phyloP scores from a whole-genome alignment of 176 grass and related monocot species.

The Hsuehochloa calcarea region DNA sequence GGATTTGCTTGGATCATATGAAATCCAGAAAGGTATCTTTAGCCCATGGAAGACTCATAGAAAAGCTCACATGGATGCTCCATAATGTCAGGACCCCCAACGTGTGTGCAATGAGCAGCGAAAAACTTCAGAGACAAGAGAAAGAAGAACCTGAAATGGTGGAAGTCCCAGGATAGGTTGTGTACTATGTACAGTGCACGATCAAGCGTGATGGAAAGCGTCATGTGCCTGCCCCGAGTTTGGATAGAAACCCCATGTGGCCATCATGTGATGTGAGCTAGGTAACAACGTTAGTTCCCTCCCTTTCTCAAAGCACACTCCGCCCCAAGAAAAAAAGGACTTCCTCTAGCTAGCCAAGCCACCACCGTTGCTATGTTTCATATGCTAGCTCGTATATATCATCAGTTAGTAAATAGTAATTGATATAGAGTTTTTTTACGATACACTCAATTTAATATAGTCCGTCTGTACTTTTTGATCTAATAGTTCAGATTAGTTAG shows the following conservation, averaged over 20 bases:
- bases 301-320: no score
- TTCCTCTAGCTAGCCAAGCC: no score
- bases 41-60: not conserved
- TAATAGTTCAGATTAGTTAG: no score
- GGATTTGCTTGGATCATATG: not conserved
- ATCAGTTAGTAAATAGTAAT: no score
- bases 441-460: no score
- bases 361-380: no score
- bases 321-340: no score
- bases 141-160: not conserved
- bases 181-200: not conserved
- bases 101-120: not conserved
- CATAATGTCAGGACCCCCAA: not conserved
- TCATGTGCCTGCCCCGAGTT: conserved; percentile 28
- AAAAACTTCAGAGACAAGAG: not conserved
- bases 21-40: not conserved
- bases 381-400: no score
- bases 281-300: not conserved
- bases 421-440: no score
- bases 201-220: not conserved
- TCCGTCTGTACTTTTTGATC: no score
- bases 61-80: not conserved
- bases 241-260: conserved; percentile 46
- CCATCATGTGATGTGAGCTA: conserved; percentile 50
- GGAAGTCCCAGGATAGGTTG: not conserved